Evolutionary conservation across 176 grass and related monocot species (phyloP).

Genomic region (Tillandsia leiboldiana): DNA sequence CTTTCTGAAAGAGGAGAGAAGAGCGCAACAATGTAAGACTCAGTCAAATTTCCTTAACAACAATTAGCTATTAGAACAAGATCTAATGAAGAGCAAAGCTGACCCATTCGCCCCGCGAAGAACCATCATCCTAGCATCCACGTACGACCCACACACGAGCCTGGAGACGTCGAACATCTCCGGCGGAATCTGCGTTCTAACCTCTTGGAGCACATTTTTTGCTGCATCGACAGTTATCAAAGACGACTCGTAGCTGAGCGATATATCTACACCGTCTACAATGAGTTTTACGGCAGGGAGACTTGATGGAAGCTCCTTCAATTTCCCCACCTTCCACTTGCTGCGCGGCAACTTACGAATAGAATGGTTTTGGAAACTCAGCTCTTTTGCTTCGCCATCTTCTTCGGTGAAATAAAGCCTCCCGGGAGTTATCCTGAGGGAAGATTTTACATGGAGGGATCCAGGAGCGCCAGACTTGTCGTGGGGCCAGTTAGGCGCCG

Average conservation of each 20-base stretch:
- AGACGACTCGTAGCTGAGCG: slow-evolving; percentile 37
- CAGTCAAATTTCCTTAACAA: slow-evolving; percentile 11
- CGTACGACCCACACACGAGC: slow-evolving; percentile 74
- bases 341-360: slow-evolving; percentile 30
- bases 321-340: slow-evolving; percentile 44
- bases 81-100: slow-evolving; percentile 68
- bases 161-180: slow-evolving; percentile 88
- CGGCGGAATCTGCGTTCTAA: slow-evolving; percentile 59
- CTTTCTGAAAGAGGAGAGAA: not conserved
- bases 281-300: slow-evolving; percentile 43
- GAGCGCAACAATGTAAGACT: not conserved
- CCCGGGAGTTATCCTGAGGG: slow-evolving; percentile 46
- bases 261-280: slow-evolving; percentile 41
- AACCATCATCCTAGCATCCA: slow-evolving; percentile 84
- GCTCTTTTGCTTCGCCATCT: slow-evolving; percentile 19
- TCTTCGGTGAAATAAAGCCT: slow-evolving; percentile 50
- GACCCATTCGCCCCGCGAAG: slow-evolving; percentile 67
- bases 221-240: slow-evolving; percentile 28
- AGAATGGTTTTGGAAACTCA: slow-evolving; percentile 6
- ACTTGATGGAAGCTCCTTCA: slow-evolving; percentile 55
- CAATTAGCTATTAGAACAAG: slow-evolving; percentile 21
- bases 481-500: slow-evolving; percentile 64
- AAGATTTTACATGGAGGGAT: slow-evolving; percentile 38
- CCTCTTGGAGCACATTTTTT: slow-evolving; percentile 55
- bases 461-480: slow-evolving; percentile 68